Base-by-base conservation (phyloP, 495 filamentous ascomycete species). In the Penicilliopsis zonata region DNA sequence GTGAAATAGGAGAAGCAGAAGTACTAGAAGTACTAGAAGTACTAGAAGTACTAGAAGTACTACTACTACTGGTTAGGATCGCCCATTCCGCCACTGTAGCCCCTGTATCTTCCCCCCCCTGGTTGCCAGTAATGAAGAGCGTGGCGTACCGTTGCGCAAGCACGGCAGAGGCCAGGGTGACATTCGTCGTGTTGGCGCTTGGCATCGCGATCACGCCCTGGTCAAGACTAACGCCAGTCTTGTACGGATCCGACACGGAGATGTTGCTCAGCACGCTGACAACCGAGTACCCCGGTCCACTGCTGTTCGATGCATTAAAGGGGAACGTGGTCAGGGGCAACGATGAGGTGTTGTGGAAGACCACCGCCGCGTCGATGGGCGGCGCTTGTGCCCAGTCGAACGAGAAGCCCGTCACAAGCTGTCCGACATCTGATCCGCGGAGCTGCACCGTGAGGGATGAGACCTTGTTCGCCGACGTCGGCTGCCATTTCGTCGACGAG, bases 21-120 rank as follows among this genome's bases (percentile, higher is more conserved):
- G n/a, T n/a, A n/a, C n/a, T n/a, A n/a, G n/a, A n/a, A n/a, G n/a
- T n/a, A n/a, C n/a, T n/a, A n/a, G n/a, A n/a, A n/a, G n/a, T n/a
- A n/a, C n/a, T n/a, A n/a, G n/a, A n/a, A n/a, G n/a, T n/a, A n/a
- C n/a, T n/a, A n/a, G n/a, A n/a, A n/a, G n/a, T n/a, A n/a, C n/a
- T n/a, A n/a, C n/a, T n/a, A n/a, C n/a, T n/a, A n/a, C n/a, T n/a
- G n/a, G n/a, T n/a, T n/a, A 23, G 6, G 21, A 82, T 59, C 20
- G 62, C 76, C 69, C 78, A 83, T 49, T 85, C 82, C 9, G 77
- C 80, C 5, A 86, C 80, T 12, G 76, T 82, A 2, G 74, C 74
- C 0, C 81, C 80, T 12, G 49, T 53, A 6, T 50, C 54, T 29
- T 52, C 46, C 7, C 57, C 32, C 0, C 31, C 62, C 34, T 69